Conservation (phyloP, 2,329 filamentous ascomycete species). For the Beauveria varroae region DNA sequence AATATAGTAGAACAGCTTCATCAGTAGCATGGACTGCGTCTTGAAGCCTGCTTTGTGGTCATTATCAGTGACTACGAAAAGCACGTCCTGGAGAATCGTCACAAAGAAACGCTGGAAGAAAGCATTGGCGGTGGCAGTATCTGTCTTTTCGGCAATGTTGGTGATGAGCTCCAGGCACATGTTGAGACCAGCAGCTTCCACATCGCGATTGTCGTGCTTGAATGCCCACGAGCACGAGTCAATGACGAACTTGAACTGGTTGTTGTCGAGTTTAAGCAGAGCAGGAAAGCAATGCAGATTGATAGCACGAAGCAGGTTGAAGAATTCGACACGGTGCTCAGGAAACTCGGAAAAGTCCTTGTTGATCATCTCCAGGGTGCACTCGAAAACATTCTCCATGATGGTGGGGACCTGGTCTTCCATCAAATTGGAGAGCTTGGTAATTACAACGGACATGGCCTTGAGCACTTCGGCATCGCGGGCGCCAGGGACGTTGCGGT, state of each 20-base stretch:
- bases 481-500: constrained; percentile 90
- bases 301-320: constrained; percentile 91
- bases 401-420: constrained; percentile 96
- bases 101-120: constrained; percentile 99
- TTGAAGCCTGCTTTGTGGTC: constrained; percentile 99
- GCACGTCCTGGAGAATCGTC: constrained; percentile 91
- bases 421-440: constrained; percentile 96
- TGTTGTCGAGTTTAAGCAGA: constrained; percentile 85
- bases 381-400: constrained; percentile 98
- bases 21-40: constrained; percentile 87
- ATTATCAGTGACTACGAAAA: constrained; percentile 94
- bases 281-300: constrained; percentile 96
- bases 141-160: constrained; percentile 92
- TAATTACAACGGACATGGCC: constrained; percentile 96
- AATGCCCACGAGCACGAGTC: constrained; percentile 99
- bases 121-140: constrained; percentile 75
- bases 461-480: constrained; percentile 94
- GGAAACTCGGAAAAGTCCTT: constrained; percentile 99
- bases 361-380: constrained; percentile 99
- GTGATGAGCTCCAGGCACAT: constrained; percentile 98
- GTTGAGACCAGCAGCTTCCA: constrained; percentile 90
- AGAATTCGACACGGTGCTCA: constrained; percentile 98
- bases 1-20: constrained; percentile 96
- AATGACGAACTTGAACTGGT: constrained; percentile 98
- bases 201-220: constrained; percentile 98